Base-by-base conservation (phyloP, 148 eudicot genomes). In the Salicornia ramosissima region DNA sequence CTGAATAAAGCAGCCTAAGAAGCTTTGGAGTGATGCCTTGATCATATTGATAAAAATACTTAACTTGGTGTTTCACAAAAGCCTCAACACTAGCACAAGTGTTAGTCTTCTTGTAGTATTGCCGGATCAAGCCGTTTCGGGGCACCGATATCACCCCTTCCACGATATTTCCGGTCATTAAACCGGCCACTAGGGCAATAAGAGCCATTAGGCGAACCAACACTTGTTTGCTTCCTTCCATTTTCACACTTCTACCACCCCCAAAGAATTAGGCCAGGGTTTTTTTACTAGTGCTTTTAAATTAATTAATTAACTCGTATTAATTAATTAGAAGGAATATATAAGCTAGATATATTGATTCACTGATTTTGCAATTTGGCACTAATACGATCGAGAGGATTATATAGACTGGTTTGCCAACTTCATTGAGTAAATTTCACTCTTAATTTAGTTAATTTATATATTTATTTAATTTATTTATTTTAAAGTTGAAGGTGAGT, bases 1-100 rank as follows among this genome's bases (percentile, higher is more conserved):
- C 75, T 12, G 75, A 64, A 25, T 72, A 72, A 8, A 64, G 70
- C n/a, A 72, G 40, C 42, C 75, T 16, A 19, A 72, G 70, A 21
- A 72, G 69, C 21, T 72, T 72, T 16, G 75, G 29, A 36, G 75
- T 54, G 6, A 72, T 64, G 13, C 61, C 33, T 21, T 72, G 39
- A 42, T 72, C 75, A 0, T 64, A 7, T 1, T 54, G 53, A 62
- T 62, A 64, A 72, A 39, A 72, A 22, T 9, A 0, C 21, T 40
- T 39, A 39, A 72, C 75, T 40, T 52, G 75, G 33, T 72, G 75
- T 16, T 40, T 64, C 4, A 72, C 53, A 42, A 52, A 72, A 50
- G 75, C 70, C 67, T 72, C 75, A 12, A 45, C 75, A 72, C 55
- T 64, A 59, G 45, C 69, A 53, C 70, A 72, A 64, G 75, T 72